Evolutionary conservation across 257 asterid genomes (phyloP).

Genomic region (Lycium barbarum): DNA sequence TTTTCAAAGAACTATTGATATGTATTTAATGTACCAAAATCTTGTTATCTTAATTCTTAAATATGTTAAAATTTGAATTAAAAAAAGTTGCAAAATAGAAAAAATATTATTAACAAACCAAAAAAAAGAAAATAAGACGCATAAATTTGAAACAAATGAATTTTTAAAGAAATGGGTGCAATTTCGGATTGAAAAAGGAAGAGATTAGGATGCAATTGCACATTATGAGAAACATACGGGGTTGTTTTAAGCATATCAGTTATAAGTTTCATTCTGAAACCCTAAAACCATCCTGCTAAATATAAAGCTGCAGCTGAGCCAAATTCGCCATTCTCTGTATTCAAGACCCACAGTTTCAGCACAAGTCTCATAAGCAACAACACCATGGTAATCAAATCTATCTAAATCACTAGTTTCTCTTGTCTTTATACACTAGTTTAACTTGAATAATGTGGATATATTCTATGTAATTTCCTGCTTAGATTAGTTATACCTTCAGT

Average conservation of each 20-base stretch:
- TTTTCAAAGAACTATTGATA: neutral
- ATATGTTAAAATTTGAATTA: too few relatives aligned
- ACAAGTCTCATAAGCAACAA: neutral
- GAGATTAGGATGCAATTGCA: neutral
- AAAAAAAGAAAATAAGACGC: too few relatives aligned
- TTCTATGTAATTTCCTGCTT: neutral
- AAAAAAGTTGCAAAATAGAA: too few relatives aligned
- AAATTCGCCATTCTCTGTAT: neutral
- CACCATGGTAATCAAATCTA: neutral
- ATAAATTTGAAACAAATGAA: neutral
- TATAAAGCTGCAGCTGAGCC: constrained; percentile 8
- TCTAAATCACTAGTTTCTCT: neutral
- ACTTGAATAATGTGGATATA: neutral
- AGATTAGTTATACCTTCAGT: neutral
- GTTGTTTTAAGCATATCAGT: neutral
- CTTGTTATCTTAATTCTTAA: too few relatives aligned
- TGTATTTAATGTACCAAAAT: neutral
- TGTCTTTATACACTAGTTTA: neutral
- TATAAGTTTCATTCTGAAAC: neutral
- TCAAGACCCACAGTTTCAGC: neutral
- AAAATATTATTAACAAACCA: too few relatives aligned
- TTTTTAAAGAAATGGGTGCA: neutral
- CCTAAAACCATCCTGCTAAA: neutral
- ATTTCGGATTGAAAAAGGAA: neutral
- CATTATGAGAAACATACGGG: neutral